A percentile compares a stretch with the other conserved stretches of the same genome.
Evolutionary conservation across 2,329 filamentous ascomycete genomes (phyloP).

Genomic region (Penicillium psychrosexuale): DNA sequence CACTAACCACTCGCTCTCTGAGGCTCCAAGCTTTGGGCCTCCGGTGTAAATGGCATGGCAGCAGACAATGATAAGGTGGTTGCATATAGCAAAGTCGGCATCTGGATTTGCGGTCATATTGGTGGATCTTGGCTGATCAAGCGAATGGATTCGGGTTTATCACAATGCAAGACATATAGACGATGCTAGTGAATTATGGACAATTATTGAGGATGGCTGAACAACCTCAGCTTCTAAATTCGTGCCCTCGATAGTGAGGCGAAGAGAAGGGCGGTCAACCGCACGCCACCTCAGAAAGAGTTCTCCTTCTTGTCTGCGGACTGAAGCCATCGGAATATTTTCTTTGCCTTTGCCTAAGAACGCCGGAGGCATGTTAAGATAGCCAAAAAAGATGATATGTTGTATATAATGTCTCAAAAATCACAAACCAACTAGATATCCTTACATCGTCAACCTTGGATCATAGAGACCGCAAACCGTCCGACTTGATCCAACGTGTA

Average conservation of each 20-base stretch:
- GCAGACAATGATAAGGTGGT: slow-evolving; percentile 72
- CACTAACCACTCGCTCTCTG: slow-evolving; percentile 59
- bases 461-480: no score
- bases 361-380: neutral
- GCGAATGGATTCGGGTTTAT: neutral
- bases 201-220: neutral
- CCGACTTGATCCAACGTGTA: no score
- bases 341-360: neutral
- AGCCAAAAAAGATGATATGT: no score
- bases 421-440: no score
- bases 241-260: neutral
- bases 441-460: no score
- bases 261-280: neutral
- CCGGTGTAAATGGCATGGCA: slow-evolving; percentile 77
- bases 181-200: neutral
- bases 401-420: no score
- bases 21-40: slow-evolving; percentile 50
- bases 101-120: neutral
- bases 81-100: slow-evolving; percentile 7
- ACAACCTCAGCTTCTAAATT: neutral
- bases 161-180: neutral
- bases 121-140: no score
- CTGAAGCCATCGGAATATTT: neutral
- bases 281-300: no score
- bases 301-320: neutral